phyloP scores from a whole-genome alignment of 139 green algal species.

The Nannochloris sp. region DNA sequence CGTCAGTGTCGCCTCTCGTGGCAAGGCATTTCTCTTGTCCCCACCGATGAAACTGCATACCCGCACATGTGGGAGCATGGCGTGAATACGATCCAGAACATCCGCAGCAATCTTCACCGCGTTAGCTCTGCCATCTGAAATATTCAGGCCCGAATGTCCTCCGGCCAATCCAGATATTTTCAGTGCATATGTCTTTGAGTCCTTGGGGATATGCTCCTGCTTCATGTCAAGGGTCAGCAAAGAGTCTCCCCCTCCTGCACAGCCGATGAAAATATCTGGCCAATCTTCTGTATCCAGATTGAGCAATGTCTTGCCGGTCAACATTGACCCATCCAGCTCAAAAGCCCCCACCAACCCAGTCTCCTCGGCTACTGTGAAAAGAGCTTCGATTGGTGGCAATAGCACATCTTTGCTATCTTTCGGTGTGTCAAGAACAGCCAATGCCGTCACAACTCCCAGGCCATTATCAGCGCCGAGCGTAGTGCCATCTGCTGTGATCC shows the following conservation, averaged over 20 bases:
- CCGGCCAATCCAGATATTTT: conserved; percentile 38
- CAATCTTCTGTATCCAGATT: conserved; percentile 78
- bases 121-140: conserved; percentile 45
- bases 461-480: conserved; percentile 71
- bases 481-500: conserved; percentile 56
- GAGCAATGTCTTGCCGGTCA: conserved; percentile 52
- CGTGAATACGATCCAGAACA: conserved; percentile 12
- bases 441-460: conserved; percentile 49
- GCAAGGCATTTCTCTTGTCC: conserved; percentile 72
- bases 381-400: conserved; percentile 61
- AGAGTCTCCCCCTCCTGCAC: conserved; percentile 54
- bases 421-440: conserved; percentile 53
- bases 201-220: neutral
- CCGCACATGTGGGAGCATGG: conserved; percentile 4
- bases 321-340: conserved; percentile 37
- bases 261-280: conserved; percentile 66
- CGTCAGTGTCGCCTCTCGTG: conserved; percentile 41
- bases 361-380: conserved; percentile 73
- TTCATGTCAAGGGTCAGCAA: conserved; percentile 28
- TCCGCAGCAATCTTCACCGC: conserved; percentile 26
- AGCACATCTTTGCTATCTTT: conserved; percentile 8
- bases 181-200: conserved; percentile 6
- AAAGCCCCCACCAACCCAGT: conserved; percentile 52
- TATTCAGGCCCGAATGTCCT: conserved; percentile 53
- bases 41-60: conserved; percentile 36